These are phyloP conservation scores for Epicoccum sorghinum DNA, from an alignment of 2,329 filamentous ascomycete genomes.

Conservation along the genomic window DNA sequence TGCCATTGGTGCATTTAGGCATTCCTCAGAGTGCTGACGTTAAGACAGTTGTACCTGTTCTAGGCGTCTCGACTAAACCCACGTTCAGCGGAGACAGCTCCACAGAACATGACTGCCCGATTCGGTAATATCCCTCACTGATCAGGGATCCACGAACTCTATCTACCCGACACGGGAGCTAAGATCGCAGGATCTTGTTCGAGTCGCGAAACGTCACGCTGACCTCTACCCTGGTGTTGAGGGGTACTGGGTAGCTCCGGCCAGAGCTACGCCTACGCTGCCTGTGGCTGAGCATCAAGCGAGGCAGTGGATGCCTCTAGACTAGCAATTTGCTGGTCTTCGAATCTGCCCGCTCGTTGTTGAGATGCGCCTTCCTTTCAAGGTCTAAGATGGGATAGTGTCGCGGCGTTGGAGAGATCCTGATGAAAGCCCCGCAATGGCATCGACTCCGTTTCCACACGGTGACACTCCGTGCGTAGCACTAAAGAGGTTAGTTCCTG, in stretches of 20 bases:
- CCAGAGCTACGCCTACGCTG: slow-evolving; percentile 1
- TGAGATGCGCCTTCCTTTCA: slow-evolving; percentile 7
- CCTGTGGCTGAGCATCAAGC: slow-evolving; percentile 8
- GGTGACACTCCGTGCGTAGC: slow-evolving; percentile 22
- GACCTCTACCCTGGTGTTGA: slow-evolving; percentile 11
- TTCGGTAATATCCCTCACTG: slow-evolving; percentile 23
- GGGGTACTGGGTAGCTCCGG: not conserved
- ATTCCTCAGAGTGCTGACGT: slow-evolving; percentile 32
- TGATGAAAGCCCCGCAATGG: slow-evolving; percentile 25
- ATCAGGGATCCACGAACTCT: slow-evolving; percentile 33
- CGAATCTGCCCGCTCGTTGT: not conserved
- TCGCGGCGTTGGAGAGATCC: slow-evolving; percentile 24
- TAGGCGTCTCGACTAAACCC: slow-evolving; percentile 14
- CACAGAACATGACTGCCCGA: slow-evolving; percentile 21
- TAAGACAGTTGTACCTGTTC: slow-evolving; percentile 29
- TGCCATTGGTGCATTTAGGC: slow-evolving; percentile 25
- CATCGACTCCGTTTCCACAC: slow-evolving; percentile 18
- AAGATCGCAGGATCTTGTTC: slow-evolving; percentile 38
- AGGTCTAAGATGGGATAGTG: slow-evolving; percentile 6
- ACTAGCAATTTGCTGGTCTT: not conserved
- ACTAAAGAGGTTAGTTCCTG: slow-evolving; percentile 21
- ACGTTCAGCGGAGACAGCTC: slow-evolving; percentile 14
- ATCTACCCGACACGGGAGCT: slow-evolving; percentile 44
- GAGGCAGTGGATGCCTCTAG: not conserved
- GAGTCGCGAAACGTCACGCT: slow-evolving; percentile 26